A percentile compares a stretch with the other conserved stretches of the same genome.
Conservation (phyloP, 495 filamentous ascomycete species). For the Trichoderma gamsii region DNA sequence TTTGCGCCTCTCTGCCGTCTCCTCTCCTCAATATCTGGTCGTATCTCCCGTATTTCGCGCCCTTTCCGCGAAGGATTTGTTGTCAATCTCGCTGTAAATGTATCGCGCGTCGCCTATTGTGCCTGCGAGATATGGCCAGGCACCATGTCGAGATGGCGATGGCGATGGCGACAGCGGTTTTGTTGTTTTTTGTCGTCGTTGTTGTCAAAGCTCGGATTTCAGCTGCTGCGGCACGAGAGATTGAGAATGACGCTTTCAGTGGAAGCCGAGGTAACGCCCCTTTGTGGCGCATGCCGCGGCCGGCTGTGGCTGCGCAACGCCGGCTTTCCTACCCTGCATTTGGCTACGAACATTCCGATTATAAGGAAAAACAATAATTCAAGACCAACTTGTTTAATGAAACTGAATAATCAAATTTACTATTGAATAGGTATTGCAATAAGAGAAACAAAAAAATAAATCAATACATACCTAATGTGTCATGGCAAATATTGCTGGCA, state of each 20-base stretch:
- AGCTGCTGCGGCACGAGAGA: slow-evolving; percentile 1
- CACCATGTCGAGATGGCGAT: background rate
- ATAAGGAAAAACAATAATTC: background rate
- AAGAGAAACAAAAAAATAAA: too few relatives aligned
- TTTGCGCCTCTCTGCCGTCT: background rate
- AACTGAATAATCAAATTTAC: background rate
- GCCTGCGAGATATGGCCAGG: too few relatives aligned
- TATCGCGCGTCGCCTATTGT: background rate
- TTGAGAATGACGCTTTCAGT: background rate
- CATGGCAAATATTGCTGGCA: too few relatives aligned
- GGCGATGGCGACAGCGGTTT: background rate
- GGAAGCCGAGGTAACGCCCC: slow-evolving; percentile 11
- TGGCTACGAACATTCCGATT: background rate
- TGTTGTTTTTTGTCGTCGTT: background rate
- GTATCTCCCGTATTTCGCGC: too few relatives aligned
- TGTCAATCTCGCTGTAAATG: too few relatives aligned
- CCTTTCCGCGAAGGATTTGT: too few relatives aligned
- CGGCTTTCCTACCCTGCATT: background rate
- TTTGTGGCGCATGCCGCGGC: background rate
- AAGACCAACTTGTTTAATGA: background rate
- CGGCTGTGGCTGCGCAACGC: background rate
- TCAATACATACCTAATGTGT: too few relatives aligned
- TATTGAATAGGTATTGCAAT: too few relatives aligned
- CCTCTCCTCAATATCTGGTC: too few relatives aligned
- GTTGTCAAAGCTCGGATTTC: slow-evolving; percentile 1